Conservation (phyloP, 2,329 filamentous ascomycete species). For the Phialocephala subalpina region DNA sequence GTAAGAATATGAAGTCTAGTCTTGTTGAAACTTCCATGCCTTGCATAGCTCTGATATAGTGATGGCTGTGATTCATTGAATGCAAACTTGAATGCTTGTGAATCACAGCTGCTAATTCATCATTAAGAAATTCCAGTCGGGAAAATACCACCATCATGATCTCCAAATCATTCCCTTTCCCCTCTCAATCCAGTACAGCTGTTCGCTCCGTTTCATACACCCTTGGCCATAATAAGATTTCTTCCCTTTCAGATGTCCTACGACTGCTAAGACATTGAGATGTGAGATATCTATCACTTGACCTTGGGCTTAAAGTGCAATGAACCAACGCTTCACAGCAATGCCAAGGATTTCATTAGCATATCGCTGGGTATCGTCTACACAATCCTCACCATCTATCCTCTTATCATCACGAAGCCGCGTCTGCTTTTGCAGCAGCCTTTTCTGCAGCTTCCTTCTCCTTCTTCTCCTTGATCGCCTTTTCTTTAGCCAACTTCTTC, state of each 20-base stretch:
- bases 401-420: background rate
- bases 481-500: slow-evolving; percentile 37
- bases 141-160: background rate
- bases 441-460: slow-evolving; percentile 48
- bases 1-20: background rate
- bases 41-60: background rate
- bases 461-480: slow-evolving; percentile 4
- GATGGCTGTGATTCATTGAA: background rate
- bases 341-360: background rate
- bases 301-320: background rate
- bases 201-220: too few species aligned
- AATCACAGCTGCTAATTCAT: background rate
- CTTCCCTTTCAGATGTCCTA: too few species aligned
- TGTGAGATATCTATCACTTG: background rate
- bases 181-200: too few species aligned
- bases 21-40: background rate
- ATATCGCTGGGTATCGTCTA: slow-evolving; percentile 11
- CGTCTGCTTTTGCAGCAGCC: background rate
- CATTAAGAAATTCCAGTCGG: background rate
- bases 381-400: background rate
- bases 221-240: too few species aligned
- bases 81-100: background rate
- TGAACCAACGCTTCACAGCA: background rate
- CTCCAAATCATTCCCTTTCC: too few species aligned
- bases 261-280: too few species aligned